Percentiles rank a stretch among this genome's conserved stretches.
Conservation (phyloP, 2,329 filamentous ascomycete species). For the Alternaria sp. region DNA sequence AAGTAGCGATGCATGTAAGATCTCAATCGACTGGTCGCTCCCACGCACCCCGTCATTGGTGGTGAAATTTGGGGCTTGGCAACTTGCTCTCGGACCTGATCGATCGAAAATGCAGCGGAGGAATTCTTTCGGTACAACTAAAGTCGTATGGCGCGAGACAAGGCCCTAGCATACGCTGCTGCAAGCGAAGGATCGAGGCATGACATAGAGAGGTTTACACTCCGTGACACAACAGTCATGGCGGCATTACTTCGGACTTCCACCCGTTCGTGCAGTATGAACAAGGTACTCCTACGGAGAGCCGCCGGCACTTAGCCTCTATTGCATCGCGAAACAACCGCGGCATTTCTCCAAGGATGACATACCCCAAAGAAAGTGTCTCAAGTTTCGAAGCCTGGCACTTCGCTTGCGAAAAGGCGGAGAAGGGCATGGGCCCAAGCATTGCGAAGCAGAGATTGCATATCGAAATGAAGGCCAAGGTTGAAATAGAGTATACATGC, state of each 20-base stretch:
- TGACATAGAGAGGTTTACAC: neutral
- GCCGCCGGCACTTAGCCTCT: conserved; percentile 29
- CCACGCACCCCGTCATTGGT: neutral
- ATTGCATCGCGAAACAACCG: conserved; percentile 16
- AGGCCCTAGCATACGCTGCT: neutral
- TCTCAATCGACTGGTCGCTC: neutral
- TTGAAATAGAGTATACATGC: conserved; percentile 44
- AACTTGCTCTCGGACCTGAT: neutral
- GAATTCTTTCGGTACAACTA: neutral
- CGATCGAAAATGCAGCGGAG: conserved; percentile 3
- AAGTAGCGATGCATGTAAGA: neutral
- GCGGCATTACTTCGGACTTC: conserved; percentile 2
- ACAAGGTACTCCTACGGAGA: conserved; percentile 15
- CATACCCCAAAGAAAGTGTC: conserved; percentile 33
- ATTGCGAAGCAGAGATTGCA: conserved; percentile 24
- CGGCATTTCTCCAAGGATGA: conserved; percentile 18
- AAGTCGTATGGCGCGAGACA: neutral
- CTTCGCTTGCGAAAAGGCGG: conserved; percentile 17
- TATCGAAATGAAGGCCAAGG: conserved; percentile 35
- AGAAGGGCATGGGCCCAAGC: conserved; percentile 15
- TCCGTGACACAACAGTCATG: neutral
- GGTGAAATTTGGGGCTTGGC: neutral
- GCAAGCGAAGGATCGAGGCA: neutral
- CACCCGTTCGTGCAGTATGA: neutral
- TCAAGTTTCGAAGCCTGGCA: conserved; percentile 17